Percentiles rank a stretch among this genome's conserved stretches.
Evolutionary conservation across 2,329 filamentous ascomycete species (phyloP).

Genomic region (Aspergillus cejpii): DNA sequence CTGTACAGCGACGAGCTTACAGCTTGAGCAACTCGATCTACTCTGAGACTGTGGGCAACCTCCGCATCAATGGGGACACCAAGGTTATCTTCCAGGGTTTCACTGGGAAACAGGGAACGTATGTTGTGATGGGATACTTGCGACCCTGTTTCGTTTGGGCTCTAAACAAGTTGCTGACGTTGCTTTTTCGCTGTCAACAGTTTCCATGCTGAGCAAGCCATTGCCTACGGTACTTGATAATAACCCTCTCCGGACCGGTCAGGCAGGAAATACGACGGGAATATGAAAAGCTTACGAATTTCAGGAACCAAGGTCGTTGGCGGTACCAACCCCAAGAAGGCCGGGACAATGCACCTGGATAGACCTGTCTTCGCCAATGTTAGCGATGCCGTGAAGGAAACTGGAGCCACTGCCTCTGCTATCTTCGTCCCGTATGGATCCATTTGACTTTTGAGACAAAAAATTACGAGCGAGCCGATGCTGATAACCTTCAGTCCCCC

Average conservation of each 20-base stretch:
- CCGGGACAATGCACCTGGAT: slow-evolving; percentile 79
- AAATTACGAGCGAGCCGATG: background rate
- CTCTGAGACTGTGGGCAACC: slow-evolving; percentile 68
- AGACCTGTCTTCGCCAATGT: slow-evolving; percentile 91
- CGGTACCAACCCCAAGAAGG: slow-evolving; percentile 99
- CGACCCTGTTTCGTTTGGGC: background rate
- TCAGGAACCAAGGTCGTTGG: slow-evolving; percentile 93
- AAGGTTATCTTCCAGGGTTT: slow-evolving; percentile 97
- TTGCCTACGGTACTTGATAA: slow-evolving; percentile 76
- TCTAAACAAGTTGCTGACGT: slow-evolving; percentile 27
- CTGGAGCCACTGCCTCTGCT: slow-evolving; percentile 81
- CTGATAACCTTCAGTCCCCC: slow-evolving; percentile 59
- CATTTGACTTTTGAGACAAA: background rate
- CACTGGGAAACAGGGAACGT: slow-evolving; percentile 95
- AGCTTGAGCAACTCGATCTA: slow-evolving; percentile 65
- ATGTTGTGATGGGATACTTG: slow-evolving; percentile 38
- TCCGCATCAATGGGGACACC: slow-evolving; percentile 87
- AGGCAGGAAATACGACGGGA: slow-evolving; percentile 1
- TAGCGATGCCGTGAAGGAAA: slow-evolving; percentile 78
- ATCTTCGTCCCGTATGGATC: slow-evolving; percentile 83
- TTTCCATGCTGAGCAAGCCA: slow-evolving; percentile 95
- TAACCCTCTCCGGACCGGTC: slow-evolving; percentile 14
- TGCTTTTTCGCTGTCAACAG: slow-evolving; percentile 43
- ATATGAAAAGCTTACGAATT: slow-evolving; percentile 22
- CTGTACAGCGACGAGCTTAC: slow-evolving; percentile 63